Base-by-base conservation (phyloP, 768 basidiomycete species). In the Russula sp. region DNA sequence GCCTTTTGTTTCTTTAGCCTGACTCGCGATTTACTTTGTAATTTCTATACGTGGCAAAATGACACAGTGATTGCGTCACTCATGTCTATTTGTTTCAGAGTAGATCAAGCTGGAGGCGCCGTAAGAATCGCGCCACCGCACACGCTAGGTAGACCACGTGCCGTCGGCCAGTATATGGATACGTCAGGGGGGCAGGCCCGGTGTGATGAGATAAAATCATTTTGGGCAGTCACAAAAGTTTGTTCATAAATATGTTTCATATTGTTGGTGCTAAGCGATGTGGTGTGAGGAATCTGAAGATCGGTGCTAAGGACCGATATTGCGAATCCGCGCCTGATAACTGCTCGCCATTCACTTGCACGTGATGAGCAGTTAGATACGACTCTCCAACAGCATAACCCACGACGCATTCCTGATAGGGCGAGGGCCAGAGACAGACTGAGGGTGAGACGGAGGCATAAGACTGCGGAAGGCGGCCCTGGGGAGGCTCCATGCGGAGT, bases 101-200 rank as follows among this genome's bases (percentile, higher is more conserved):
- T 60, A 58, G 38, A 13, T 14, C 30, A 42, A 26, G 49, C 48
- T 49, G 18, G 59, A 4, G 16, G 49, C 28, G 51, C 36, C 51
- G 52, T 64, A 64, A 34, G 65, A 62, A 24, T 28, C 11, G 57
- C 22, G 13, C 44, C 57, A 28, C 59, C n/a, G 18, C 46, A 67
- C n/a, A 14, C 40, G 13, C n/a, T n/a, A n/a, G n/a, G n/a, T n/a
- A n/a, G n/a, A n/a, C 44, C 57, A 28, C 59, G 55, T 49, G 44
- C 38, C 49, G 53, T 42, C n/a, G n/a, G n/a, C 64, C 64, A 65
- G 40, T 61, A 30, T 38, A 57, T 28, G 13, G 32, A 11, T 8
- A 34, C 18, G 24, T 61, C 59, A 5, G 59, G 30, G 51, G 55
- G 22, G 49, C 34, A 61, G 49, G 20, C n/a, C n/a, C n/a, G 34